Evolutionary conservation across 306 rosid genomes (phyloP).

Genomic region (Glycine soja): DNA sequence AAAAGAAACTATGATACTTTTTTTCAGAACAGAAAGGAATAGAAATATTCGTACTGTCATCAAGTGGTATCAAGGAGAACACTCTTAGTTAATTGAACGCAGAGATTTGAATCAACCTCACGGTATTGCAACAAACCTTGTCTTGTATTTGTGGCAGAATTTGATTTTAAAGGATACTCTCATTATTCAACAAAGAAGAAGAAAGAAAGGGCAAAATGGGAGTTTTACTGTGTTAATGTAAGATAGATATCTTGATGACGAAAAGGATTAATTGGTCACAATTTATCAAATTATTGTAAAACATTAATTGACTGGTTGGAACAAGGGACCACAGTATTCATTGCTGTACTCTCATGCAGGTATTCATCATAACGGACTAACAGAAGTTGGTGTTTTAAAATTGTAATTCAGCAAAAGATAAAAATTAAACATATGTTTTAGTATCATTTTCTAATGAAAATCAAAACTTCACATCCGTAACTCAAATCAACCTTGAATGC

Average conservation of each 20-base stretch:
- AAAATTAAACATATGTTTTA: not conserved
- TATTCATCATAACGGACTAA: constrained; percentile 20
- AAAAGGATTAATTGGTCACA: constrained; percentile 34
- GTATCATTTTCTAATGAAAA: too few species aligned
- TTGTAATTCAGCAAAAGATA: not conserved
- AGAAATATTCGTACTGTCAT: constrained; percentile 7
- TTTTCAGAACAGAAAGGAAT: constrained; percentile 23
- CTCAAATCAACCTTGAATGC: too few species aligned
- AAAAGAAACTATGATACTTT: constrained; percentile 24
- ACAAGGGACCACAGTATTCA: constrained; percentile 51
- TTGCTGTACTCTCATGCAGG: constrained; percentile 15
- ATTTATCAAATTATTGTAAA: constrained; percentile 25
- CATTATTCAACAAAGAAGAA: constrained; percentile 7
- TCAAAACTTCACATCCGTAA: too few species aligned
- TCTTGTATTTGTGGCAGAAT: not conserved
- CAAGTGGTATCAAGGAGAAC: constrained; percentile 58
- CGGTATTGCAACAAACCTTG: constrained; percentile 19
- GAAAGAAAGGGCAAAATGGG: constrained; percentile 40
- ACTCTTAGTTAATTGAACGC: constrained; percentile 55
- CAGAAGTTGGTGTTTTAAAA: constrained; percentile 21
- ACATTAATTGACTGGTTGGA: constrained; percentile 35
- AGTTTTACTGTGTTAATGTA: not conserved
- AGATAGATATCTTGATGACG: constrained; percentile 30
- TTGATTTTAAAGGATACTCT: not conserved
- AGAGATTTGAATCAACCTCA: constrained; percentile 37